Percentiles rank a stretch among this genome's conserved stretches.
Evolutionary conservation across 1,284 basidiomycete species (phyloP).

Genomic region (Sporisorium sorghi): DNA sequence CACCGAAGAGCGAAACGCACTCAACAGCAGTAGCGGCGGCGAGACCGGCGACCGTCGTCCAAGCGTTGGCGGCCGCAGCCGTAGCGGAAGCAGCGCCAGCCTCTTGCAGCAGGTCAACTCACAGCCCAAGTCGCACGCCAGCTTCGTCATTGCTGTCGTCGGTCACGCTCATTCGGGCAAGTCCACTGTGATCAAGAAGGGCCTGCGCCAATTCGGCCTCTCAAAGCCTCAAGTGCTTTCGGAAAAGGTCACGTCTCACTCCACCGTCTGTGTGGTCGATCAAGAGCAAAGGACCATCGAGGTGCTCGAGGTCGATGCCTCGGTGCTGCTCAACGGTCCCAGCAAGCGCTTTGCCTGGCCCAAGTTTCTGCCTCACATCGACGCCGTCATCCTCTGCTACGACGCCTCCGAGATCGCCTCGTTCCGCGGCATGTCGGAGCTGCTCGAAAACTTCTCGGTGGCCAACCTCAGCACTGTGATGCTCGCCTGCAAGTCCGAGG

Average conservation of each 20-base stretch:
- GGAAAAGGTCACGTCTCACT: slow-evolving; percentile 62
- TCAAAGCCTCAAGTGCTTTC: slow-evolving; percentile 60
- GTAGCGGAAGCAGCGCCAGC: slow-evolving; percentile 62
- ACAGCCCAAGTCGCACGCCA: slow-evolving; percentile 58
- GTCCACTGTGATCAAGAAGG: slow-evolving; percentile 65
- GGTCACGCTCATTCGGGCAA: slow-evolving; percentile 60
- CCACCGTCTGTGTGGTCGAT: slow-evolving; percentile 63
- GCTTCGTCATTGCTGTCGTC: slow-evolving; percentile 64
- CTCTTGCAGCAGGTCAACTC: slow-evolving; percentile 60
- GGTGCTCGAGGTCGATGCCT: slow-evolving; percentile 64
- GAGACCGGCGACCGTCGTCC: slow-evolving; percentile 34
- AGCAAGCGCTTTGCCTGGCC: slow-evolving; percentile 65
- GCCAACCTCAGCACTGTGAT: slow-evolving; percentile 61
- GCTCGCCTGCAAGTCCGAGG: slow-evolving; percentile 66
- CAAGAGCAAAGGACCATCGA: slow-evolving; percentile 64
- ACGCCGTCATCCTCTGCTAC: slow-evolving; percentile 65
- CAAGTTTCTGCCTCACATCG: slow-evolving; percentile 60
- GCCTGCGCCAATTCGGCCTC: slow-evolving; percentile 62
- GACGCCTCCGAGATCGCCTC: slow-evolving; percentile 60
- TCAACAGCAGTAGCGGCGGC: slow-evolving; percentile 9
- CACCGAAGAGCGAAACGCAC: slow-evolving; percentile 13
- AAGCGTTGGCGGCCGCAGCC: slow-evolving; percentile 47
- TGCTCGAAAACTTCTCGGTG: slow-evolving; percentile 62
- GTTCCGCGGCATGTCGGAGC: slow-evolving; percentile 64
- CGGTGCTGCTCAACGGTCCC: slow-evolving; percentile 57